Base-by-base conservation (phyloP, 345 rosid genomes). In the Aethionema arabicum region DNA sequence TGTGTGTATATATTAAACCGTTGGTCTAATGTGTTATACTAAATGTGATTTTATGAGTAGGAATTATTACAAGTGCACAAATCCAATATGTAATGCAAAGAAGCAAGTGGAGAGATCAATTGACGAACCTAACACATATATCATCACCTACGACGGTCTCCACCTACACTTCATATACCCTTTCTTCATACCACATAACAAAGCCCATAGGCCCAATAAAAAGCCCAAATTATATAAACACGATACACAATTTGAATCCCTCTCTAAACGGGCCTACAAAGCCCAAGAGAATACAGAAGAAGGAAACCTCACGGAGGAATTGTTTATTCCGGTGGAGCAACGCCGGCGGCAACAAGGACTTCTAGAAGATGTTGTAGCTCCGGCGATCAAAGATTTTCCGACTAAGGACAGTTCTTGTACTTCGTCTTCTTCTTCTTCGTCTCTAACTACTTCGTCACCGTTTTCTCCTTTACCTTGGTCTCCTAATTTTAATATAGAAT, bases 31-130 rank as follows among this genome's bases (percentile, higher is more conserved):
- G 29, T 32, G 8, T 36, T 7, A 4, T 35, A 29, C 30, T 45
- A 31, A 10, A 40, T 57, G 32, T 59, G 15, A 9, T 61, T 21
- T 9, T 47, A 29, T 45, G 15, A 59, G 11, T 79, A 90, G 96
- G 79, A 90, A 95, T 79, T 90, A 90, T 65, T 87, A 85, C 79
- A 85, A 74, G 74, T 91, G 98, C 79, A 91, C 91, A 32, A 88
- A 84, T 76, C 82, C 84, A 65, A 78, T 84, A 61, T 88, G 95
- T 63, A 79, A 82, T 40, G 98, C 96, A 1, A 91, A 91, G 69
- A 91, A 85, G 70, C 91, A 88, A 44, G 96, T 91, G 52, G 96
- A 88, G 66, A 84, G 77, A 68, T 88, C 85, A 9, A 52, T 69
- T 5, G 84, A 85, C 16, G 96, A 87, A 43, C 78, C 80, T 11